phyloP scores from a whole-genome alignment of 2,329 filamentous ascomycete species.

The Exophiala alcalophila region DNA sequence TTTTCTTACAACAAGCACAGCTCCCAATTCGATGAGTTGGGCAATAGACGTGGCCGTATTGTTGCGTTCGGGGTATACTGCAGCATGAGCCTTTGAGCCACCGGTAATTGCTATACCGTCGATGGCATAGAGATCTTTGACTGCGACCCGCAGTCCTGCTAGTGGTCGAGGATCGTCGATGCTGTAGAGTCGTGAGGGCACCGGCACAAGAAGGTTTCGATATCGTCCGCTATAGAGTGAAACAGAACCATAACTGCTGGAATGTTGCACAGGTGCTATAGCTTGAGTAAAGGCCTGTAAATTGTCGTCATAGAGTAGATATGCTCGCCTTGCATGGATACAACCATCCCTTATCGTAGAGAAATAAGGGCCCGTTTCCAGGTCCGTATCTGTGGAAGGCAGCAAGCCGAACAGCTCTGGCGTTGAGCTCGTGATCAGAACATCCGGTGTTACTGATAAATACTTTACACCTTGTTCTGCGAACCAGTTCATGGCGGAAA shows the following conservation, averaged over 20 bases:
- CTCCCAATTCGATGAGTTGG: slow-evolving; percentile 23
- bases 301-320: too few species aligned
- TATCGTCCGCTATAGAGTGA: slow-evolving; percentile 1
- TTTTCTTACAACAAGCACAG: slow-evolving; percentile 21
- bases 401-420: too few species aligned
- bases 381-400: too few species aligned
- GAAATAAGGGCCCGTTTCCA: too few species aligned
- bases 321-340: too few species aligned
- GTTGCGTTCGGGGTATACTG: slow-evolving; percentile 12
- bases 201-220: slow-evolving; percentile 16
- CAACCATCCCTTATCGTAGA: too few species aligned
- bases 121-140: slow-evolving; percentile 25
- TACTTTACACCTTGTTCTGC: too few species aligned
- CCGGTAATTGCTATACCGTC: slow-evolving; percentile 22
- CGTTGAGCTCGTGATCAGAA: too few species aligned
- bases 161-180: slow-evolving; percentile 14
- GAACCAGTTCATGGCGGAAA: too few species aligned
- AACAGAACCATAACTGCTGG: not conserved
- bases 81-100: slow-evolving; percentile 20
- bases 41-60: slow-evolving; percentile 22
- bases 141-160: slow-evolving; percentile 22
- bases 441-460: too few species aligned
- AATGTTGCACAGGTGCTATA: too few species aligned
- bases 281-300: too few species aligned
- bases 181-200: slow-evolving; percentile 30